phyloP scores from a whole-genome alignment of 108 stramenopile genomes.

The Conticribra weissflogii region DNA sequence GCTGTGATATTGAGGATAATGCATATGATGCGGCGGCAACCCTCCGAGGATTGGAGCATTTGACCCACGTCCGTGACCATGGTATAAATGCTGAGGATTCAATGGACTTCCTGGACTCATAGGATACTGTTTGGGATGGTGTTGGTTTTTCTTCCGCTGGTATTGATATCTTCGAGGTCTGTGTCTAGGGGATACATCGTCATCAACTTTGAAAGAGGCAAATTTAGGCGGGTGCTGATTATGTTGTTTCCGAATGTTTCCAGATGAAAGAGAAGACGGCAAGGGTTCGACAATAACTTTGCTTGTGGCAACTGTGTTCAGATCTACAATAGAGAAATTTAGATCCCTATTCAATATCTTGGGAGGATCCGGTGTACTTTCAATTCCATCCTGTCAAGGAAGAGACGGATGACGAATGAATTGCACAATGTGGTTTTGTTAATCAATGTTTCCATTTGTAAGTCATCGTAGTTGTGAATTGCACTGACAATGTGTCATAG shows the following conservation, averaged over 20 bases:
- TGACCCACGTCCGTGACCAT: constrained; percentile 5
- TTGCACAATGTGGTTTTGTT: too few relatives aligned
- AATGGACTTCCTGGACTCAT: neutral
- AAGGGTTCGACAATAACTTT: constrained; percentile 39
- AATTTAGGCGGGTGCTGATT: constrained; percentile 1
- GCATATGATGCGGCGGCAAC: constrained; percentile 12
- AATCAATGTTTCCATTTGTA: too few relatives aligned
- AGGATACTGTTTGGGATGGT: constrained; percentile 7
- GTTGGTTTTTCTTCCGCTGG: neutral
- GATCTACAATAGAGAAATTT: constrained; percentile 75
- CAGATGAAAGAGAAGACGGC: constrained; percentile 8
- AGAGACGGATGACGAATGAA: too few relatives aligned
- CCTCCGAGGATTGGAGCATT: neutral
- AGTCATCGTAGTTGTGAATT: too few relatives aligned
- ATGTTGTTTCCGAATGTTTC: constrained; percentile 7
- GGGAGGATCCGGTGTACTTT: constrained; percentile 81
- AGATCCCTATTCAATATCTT: constrained; percentile 65
- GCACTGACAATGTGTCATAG: too few relatives aligned
- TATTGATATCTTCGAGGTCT: neutral
- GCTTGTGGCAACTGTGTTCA: constrained; percentile 61
- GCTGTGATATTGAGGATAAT: constrained; percentile 22
- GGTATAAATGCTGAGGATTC: constrained; percentile 8
- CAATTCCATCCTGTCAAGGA: constrained; percentile 58
- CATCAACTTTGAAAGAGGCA: neutral
- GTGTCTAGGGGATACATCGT: neutral